Conservation (phyloP, 2,329 filamentous ascomycete species). For the Hymenoscyphus fraxineus region DNA sequence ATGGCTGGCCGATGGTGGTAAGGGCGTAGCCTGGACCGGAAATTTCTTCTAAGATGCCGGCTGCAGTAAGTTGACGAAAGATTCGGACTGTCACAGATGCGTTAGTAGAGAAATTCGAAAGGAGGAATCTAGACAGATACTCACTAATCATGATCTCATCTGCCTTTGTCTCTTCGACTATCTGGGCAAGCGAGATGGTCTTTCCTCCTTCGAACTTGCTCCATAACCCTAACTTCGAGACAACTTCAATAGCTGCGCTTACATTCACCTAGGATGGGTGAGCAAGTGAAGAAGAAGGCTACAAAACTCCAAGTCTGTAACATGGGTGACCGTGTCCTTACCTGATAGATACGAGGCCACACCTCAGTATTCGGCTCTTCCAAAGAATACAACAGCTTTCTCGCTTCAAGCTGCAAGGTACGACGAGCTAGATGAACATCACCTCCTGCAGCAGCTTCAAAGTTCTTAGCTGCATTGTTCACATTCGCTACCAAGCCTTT, state of each 20-base stretch:
- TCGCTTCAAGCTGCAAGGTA: constrained; percentile 22
- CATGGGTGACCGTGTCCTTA: neutral
- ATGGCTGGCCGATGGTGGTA: constrained; percentile 21
- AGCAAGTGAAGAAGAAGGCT: neutral
- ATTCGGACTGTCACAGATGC: constrained; percentile 16
- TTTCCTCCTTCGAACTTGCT: constrained; percentile 25
- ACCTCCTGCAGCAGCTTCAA: constrained; percentile 15
- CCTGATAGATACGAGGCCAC: constrained; percentile 25
- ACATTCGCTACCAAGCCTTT: constrained; percentile 19
- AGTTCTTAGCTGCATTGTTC: constrained; percentile 18
- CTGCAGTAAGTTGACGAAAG: constrained; percentile 24
- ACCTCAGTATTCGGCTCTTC: constrained; percentile 28
- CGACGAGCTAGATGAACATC: constrained; percentile 20
- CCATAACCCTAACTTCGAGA: constrained; percentile 22
- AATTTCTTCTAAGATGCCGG: constrained; percentile 16
- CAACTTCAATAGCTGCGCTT: constrained; percentile 23
- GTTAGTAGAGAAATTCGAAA: neutral
- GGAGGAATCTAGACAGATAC: neutral
- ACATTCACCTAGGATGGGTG: constrained; percentile 21
- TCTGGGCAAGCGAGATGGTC: constrained; percentile 18
- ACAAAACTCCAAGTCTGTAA: neutral
- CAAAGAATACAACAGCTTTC: constrained; percentile 24
- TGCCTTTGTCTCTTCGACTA: constrained; percentile 20
- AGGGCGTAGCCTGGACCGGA: constrained; percentile 18
- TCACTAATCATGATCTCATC: constrained; percentile 28